Base-by-base conservation (phyloP, 2,329 filamentous ascomycete genomes). In the Thielaviopsis punctulata region DNA sequence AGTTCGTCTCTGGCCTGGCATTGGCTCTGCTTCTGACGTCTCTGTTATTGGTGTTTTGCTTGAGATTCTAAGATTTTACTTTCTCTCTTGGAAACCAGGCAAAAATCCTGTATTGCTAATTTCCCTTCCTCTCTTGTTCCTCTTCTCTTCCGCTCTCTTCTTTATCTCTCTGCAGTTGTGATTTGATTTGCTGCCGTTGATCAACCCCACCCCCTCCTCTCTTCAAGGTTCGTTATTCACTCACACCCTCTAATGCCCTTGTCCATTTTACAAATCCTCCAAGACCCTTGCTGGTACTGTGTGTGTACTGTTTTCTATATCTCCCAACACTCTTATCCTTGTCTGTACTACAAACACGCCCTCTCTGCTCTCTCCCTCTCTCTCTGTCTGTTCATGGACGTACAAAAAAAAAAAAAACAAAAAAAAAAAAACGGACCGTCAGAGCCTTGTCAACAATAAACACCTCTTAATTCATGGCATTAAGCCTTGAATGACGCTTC, bases 371-470 rank as follows among this genome's bases (percentile, higher is more conserved):
- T n/a, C n/a, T n/a, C n/a, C n/a, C n/a, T n/a, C n/a, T n/a, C n/a
- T n/a, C n/a, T n/a, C n/a, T n/a, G n/a, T n/a, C n/a, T n/a, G n/a
- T n/a, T n/a, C n/a, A 44, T 3, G n/a, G 2, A 36, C 13, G 27
- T 8, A 46, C n/a, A 18, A 46, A 27, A 46, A 24, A 23, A 45
- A 10, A 9, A 15, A 45, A 46, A 46, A 10, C 18, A 27, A n/a
- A 27, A 19, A 27, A 22, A 15, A 45, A 23, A 45, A 23, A 10
- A 22, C 41, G 19, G 22, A n/a, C 41, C 41, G 22, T 51, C 44
- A 48, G 48, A 54, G 52, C 45, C 56, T 36, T 12, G 30, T 15
- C 9, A n/a, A 36, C 30, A 36, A 36, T n/a, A 36, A 36, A 9
- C 30, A 15, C n/a, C n/a, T 36, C 30, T 36, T 36, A 36, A 36